Evolutionary conservation across 257 asterid genomes (phyloP), one percentile per base, ranked within the genome.

Genomic region (Nicotiana noctiflora): DNA sequence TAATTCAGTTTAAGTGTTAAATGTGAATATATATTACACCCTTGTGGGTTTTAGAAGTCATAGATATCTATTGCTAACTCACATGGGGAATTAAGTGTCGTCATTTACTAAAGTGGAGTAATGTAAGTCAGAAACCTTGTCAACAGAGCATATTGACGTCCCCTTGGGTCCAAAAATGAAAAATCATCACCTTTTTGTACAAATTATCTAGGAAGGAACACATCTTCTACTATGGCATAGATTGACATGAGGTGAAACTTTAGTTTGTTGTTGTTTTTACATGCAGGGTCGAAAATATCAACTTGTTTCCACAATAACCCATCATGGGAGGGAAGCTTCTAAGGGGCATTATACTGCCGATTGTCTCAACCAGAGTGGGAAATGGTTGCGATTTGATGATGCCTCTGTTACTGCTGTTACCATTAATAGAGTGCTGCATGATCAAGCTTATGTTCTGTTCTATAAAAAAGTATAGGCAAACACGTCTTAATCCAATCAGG

Each of bases 271-370:
- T 65, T 23, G 13, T 17, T 32, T 57, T 44, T 7, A 57, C 79
- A 40, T 79, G 79, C 87, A 95, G 99, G 95, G 98, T 25, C 94
- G 98, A 66, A 92, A 61, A 76, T 93, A 91, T 60, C 92, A 92
- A 80, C 97, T 95, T 7, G 94, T 95, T 56, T 88, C 99, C 3
- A 90, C 99, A 13, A 85, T 93, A 81, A 95, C 97, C 3, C 99
- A 95, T 85, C 99, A 95, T 44, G 99, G 99, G 32, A 91, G 87
- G 83, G 98, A 92, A 88, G 93, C 99, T 23, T 93, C 99, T 0
- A 95, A 86, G 86, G 99, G 98, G 37, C 99, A 95, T 84, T 95
- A 95, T 65, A 95, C 99, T 49, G 93, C 98, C 19, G 97, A 93
- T 78, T 92, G 89, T 6, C 89, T 89, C 25, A 60, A 80, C 77